Evolutionary conservation across 2,329 filamentous ascomycete species (phyloP), one percentile per base, ranked within the genome.

Genomic region (Fusarium nodosum): DNA sequence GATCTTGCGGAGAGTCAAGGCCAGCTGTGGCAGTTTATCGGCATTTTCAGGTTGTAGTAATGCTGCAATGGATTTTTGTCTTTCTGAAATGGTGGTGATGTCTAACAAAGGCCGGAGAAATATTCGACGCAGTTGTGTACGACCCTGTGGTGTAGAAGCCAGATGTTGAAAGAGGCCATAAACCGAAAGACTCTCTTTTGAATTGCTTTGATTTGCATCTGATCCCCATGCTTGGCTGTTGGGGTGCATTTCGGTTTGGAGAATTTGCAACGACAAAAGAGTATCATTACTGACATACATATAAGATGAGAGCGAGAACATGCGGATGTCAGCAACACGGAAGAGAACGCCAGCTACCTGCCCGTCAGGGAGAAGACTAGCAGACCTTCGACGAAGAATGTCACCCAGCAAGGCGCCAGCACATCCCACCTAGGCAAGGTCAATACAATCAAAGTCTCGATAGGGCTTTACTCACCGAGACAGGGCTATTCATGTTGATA

Each of bases 251-350:
- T 97, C 94, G 2, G 91, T 89, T 57, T 91, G 90, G 28, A 97
- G 84, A 30, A 99, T 93, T 73, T 97, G 95, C 11, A 99, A 85
- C 2, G 94, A 94, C 16, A 88, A 80, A 42, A 98, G 82, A 0
- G 94, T 92, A 75, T 97, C 93, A 4, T 87, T 82, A 71, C 93
- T 96, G 70, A 97, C 84, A 74, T 96, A 93, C 89, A 95, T 93
- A 52, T 82, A 82, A 56, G 84, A 77, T 38, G 80, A 78, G 26
- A 97, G 81, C 33, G 86, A 90, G 78, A 97, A 94, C 88, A 93
- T 94, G 74, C 92, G 86, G 13, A 97, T 79, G 1, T 83, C 85
- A 26, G 79, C 83, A 28, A 97, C 83, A 9, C 83, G 84, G 69
- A 92, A 92, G 42, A 70, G 52, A 13, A 64, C 44, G 15, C 87